Base-by-base conservation (phyloP, 2,329 filamentous ascomycete genomes). In the Xylariaceae sp. region DNA sequence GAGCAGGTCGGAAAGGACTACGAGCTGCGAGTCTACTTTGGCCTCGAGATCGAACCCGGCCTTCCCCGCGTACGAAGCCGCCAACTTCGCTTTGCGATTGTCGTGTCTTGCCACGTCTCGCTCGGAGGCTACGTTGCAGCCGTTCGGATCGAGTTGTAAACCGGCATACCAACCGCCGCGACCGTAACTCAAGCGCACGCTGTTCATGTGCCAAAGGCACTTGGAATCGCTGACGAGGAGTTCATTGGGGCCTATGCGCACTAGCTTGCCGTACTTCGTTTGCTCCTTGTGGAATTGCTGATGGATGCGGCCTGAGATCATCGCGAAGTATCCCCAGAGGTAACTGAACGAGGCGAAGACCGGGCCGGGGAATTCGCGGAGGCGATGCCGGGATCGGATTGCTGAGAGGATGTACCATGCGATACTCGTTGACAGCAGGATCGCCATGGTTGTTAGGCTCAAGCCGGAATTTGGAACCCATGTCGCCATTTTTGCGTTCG, bases 211-310 rank as follows among this genome's bases (percentile, higher is more conserved):
- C 57, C 58, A 61, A 2, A 67, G 26, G 6, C 56, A 61, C 13
- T 67, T 61, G 3, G 66, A 53, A 26, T 67, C 63, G 41, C 57
- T 62, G 6, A 65, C 29, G 18, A 66, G 49, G 6, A 70, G 51
- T 34, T 62, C 60, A 42, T 64, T 65, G 10, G 67, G 67, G 1
- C 65, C 63, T n/a, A 69, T 63, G 13, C 67, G 63, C 43, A 63
- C 48, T 10, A 65, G 47, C 12, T 62, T 64, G 2, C 65, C 67
- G 29, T 68, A 66, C 16, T 63, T 62, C 13, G 60, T 29, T n/a
- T 67, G 57, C 16, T 63, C 58, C 8, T 55, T 26, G 8, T 51
- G 43, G 3, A 68, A 50, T 6, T 49, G 56, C 21, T 48, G 50
- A 47, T 65, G 57, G 43, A 61, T 59, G 3, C 54, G 47, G n/a